Base-by-base conservation (phyloP, 2,329 filamentous ascomycete genomes). In the Parascedosporium putredinis region DNA sequence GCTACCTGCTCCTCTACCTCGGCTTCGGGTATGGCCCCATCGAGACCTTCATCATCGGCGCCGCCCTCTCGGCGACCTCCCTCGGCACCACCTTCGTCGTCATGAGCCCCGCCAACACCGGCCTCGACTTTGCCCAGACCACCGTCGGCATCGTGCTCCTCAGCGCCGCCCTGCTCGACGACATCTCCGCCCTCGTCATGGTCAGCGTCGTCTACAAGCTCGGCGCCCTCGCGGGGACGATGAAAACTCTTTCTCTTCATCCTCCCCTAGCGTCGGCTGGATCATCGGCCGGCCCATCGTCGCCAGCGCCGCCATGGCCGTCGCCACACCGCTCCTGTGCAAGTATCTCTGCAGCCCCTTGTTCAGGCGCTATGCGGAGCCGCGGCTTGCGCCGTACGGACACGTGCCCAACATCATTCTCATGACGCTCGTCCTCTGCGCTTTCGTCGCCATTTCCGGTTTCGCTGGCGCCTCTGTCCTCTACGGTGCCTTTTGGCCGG, bases 101-200 rank as follows among this genome's bases (percentile, higher is more conserved):
- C 29, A 65, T 67, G 27, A 53, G 50, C 33, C 56, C 54, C 49
- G 56, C 57, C 1, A 46, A 53, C 12, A 62, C 61, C 29, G 59
- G 57, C 5, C 59, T 71, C 1, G 65, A 70, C 51, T 61, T 73
- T 6, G 60, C 62, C 0, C 66, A 71, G 36, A 72, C 69, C 1
- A 61, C 65, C 24, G 64, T 72, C 1, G 68, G 70, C 16, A 66
- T 67, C 9, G 62, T 73, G 1, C 64, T 72, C 3, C 64, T 71
- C 45, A 70, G 68, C 54, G 69, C 70, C 0, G 70, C 69, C 8
- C 66, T 73, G 20, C 69, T 73, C 31, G 69, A 72, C 55, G 69
- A 73, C 55, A 67, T 72, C 1, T 63, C 66, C 1, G 69, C 68
- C 2, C 63, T 73, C 9, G 65, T 73, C 47, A 67, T 71, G 55